phyloP scores from a whole-genome alignment of 805 yeast genomes.

The Metschnikowia cerradonensis region DNA sequence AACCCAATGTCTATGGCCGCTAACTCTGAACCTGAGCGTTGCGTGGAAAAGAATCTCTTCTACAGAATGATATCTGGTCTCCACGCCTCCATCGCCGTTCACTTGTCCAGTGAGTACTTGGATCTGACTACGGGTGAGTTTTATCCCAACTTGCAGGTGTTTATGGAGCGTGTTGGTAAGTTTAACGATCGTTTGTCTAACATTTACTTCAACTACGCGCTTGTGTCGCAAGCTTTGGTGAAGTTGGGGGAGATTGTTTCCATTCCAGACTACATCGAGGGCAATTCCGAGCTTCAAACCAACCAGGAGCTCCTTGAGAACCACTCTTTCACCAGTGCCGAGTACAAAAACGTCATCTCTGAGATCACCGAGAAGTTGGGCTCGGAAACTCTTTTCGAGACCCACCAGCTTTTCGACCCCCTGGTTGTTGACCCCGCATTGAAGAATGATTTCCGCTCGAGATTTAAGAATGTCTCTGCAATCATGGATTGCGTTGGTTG shows the following conservation, averaged over 20 bases:
- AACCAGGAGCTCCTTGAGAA: conserved; percentile 28
- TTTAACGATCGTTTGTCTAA: conserved; percentile 86
- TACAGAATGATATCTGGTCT: conserved; percentile 85
- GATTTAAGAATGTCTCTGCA: conserved; percentile 85
- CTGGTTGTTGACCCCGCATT: conserved; percentile 45
- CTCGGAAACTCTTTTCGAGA: conserved; percentile 41
- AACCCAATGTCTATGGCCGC: conserved; percentile 34
- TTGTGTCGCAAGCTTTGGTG: conserved; percentile 75
- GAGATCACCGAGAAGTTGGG: conserved; percentile 10
- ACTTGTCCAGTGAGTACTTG: conserved; percentile 75
- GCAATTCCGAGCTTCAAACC: conserved; percentile 21
- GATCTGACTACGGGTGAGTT: conserved; percentile 65
- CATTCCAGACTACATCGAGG: conserved; percentile 24
- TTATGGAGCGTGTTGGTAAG: conserved; percentile 86
- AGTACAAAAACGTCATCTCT: conserved; percentile 9
- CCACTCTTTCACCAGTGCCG: conserved; percentile 35
- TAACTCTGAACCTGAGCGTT: conserved; percentile 42
- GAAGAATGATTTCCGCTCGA: conserved; percentile 79
- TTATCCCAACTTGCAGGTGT: conserved; percentile 77
- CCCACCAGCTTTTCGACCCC: conserved; percentile 44
- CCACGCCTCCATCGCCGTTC: conserved; percentile 95
- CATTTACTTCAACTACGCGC: conserved; percentile 87
- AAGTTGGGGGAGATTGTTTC: conserved; percentile 42
- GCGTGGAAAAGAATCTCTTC: conserved; percentile 84
- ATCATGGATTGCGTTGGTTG: conserved; percentile 99